Conservation (phyloP, 805 yeast genomes). For the Metschnikowia chrysomelidarum region DNA sequence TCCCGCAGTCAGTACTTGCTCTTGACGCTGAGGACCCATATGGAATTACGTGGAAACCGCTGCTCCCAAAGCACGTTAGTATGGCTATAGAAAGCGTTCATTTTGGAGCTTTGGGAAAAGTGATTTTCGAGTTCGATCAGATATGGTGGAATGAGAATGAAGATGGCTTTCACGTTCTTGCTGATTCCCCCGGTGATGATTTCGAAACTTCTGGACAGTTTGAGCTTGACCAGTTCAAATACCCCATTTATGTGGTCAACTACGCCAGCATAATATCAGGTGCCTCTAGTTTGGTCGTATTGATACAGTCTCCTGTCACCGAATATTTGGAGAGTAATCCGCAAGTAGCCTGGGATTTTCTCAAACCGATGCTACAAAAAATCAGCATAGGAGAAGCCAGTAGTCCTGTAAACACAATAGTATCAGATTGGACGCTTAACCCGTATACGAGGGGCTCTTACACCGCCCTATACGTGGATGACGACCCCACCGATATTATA, state of each 20-base stretch:
- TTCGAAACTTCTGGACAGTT: too few species aligned
- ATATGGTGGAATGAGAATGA: slow-evolving; percentile 55
- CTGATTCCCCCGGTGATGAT: slow-evolving; percentile 16
- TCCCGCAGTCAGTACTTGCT: slow-evolving; percentile 73
- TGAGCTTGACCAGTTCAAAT: slow-evolving; percentile 48
- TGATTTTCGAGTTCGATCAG: slow-evolving; percentile 61
- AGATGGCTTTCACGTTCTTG: slow-evolving; percentile 24
- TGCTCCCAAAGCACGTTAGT: slow-evolving; percentile 45
- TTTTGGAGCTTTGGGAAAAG: slow-evolving; percentile 72
- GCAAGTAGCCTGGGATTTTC: slow-evolving; percentile 51
- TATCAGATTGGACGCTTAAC: slow-evolving; percentile 76
- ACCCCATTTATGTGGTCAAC: slow-evolving; percentile 63
- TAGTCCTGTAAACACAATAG: slow-evolving; percentile 36
- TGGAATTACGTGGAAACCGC: slow-evolving; percentile 54
- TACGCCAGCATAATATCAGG: slow-evolving; percentile 32
- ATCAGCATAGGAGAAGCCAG: slow-evolving; percentile 13
- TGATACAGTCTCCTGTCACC: slow-evolving; percentile 75
- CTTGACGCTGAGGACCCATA: slow-evolving; percentile 37
- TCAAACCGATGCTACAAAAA: slow-evolving; percentile 50
- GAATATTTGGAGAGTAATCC: slow-evolving; percentile 53
- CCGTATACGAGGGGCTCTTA: slow-evolving; percentile 82
- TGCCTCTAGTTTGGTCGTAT: slow-evolving; percentile 48
- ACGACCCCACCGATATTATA: slow-evolving; percentile 64
- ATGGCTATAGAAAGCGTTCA: slow-evolving; percentile 48
- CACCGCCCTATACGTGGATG: slow-evolving; percentile 65